Base-by-base conservation (phyloP, 139 green algal genomes). In the Chlorella vulgaris region DNA sequence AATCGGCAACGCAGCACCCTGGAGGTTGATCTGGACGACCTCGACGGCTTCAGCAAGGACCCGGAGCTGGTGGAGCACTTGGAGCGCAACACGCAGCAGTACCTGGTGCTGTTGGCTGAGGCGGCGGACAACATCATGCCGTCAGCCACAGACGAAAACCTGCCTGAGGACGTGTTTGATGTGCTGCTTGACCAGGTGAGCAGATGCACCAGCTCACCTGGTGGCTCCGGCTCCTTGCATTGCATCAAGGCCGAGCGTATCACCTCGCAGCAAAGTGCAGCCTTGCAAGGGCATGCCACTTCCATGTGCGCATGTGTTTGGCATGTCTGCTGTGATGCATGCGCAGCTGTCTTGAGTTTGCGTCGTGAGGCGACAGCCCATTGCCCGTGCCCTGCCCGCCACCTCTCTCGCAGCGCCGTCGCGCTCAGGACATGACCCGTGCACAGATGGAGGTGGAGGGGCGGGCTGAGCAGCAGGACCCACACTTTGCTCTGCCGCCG, bases 111-210 rank as follows among this genome's bases (percentile, higher is more conserved):
- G 18, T 89, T 99, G 65, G 86, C 90, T 5, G 88, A 94, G 35
- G 94, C 93, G 22, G 95, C 94, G 18, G 95, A 98, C 81, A 78
- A 80, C 24, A 61, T 88, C 26, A 89, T 99, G 87, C 94, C 94
- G 22, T 47, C 78, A 1, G 75, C 94, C 10, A 90, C 85, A 18
- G n/a, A 42, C 15, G 74, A 81, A 31, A 35, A 63, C 33, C 43
- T 92, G 8, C 74, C 85, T 35, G 87, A 92, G 40, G 93, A 97
- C 84, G 89, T 96, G 21, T 97, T 92, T 83, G 94, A 98, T 81
- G 89, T 95, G 6, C 89, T 98, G 38, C 69, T 87, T 19, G 86
- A 91, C n/a, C 88, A 94, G 86, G 91, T 92, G 74, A 76, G 85
- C 8, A 47, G 67, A 10, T 26, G 13, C 47, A 24, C n/a, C n/a